Evolutionary conservation across 257 asterid genomes (phyloP), one percentile per base, ranked within the genome.

Genomic region (Solanum chaucha): DNA sequence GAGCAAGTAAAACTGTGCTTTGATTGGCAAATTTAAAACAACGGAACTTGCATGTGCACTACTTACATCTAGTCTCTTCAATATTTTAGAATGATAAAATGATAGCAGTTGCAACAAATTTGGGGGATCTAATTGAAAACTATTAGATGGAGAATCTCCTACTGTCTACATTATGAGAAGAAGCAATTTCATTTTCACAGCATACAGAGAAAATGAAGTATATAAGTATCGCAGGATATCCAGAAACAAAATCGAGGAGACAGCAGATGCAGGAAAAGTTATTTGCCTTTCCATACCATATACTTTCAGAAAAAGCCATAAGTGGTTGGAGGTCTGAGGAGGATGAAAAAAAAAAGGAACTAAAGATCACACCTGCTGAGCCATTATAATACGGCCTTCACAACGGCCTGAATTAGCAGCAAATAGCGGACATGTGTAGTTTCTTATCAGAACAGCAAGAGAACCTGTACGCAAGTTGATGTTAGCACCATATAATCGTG

Each of bases 401-500:
- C 99, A 97, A 87, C 86, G 94, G 89, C 99, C 99, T 85, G 95
- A 91, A 87, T 94, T 91, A 85, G 98, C 96, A 89, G 98, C 94
- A 87, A 97, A 91, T 83, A 97, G 86, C 22, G 99, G 99, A 90
- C 84, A 92, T 46, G 99, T 96, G 90, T 97, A 97, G 89, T 96
- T 89, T 91, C 99, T 90, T 91, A 97, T 91, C 88, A 88, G 95
- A 89, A 91, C 98, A 89, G 90, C 92, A 83, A 97, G 98, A 78
- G 98, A 93, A 77, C 98, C 97, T 73, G 98, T 85, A 83, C 88
- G 93, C 93, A 97, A 87, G 82, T 65, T 88, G 86, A 97, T 91
- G 87, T 93, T 96, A 89, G 97, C 93, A 24, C 99, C 99, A 93
- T 97, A 97, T 83, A 97, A 93, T 85, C 96, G 95, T 64, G 99